A percentile compares a stretch with the other conserved stretches of the same genome.
phyloP scores from a whole-genome alignment of 495 filamentous ascomycete genomes.

The Mycothermus thermophilus region DNA sequence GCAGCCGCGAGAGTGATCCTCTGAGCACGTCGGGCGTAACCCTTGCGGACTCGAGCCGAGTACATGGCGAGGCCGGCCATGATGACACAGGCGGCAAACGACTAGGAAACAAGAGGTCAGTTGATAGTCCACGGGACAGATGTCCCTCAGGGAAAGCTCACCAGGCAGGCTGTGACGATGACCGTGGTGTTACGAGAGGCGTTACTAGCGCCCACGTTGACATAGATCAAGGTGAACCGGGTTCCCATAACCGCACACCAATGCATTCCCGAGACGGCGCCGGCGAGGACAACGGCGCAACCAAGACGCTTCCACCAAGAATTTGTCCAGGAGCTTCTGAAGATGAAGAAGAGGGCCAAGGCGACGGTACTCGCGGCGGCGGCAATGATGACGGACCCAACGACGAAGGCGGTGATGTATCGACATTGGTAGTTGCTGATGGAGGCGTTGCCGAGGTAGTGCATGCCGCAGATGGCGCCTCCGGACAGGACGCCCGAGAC shows the following conservation, averaged over 20 bases:
- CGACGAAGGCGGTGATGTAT: conserved; percentile 44
- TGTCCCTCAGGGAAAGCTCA: conserved; percentile 18
- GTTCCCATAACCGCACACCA: conserved; percentile 71
- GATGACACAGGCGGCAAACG: conserved; percentile 45
- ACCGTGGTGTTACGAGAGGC: conserved; percentile 44
- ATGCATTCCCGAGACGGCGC: conserved; percentile 75
- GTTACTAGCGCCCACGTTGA: conserved; percentile 17
- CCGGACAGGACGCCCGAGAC: conserved; percentile 55
- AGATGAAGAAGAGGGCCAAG: conserved; percentile 62
- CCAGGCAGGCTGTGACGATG: conserved; percentile 51
- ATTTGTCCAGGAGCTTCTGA: conserved; percentile 64
- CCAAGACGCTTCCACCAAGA: conserved; percentile 57
- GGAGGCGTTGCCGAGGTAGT: conserved; percentile 74
- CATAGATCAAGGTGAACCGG: conserved; percentile 36
- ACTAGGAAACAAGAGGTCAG: conserved; percentile 22
- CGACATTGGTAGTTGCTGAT: conserved; percentile 60
- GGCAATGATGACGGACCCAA: conserved; percentile 58
- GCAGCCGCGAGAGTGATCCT: conserved; percentile 65
- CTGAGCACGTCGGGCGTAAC: conserved; percentile 52
- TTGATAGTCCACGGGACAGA: neutral
- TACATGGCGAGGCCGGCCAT: conserved; percentile 36
- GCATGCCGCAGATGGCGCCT: conserved; percentile 70
- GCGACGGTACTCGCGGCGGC: conserved; percentile 52
- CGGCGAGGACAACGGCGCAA: conserved; percentile 53
- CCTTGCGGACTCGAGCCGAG: conserved; percentile 39